Conservation (phyloP, 768 basidiomycete genomes). For the Candolleomyces efflorescens region DNA sequence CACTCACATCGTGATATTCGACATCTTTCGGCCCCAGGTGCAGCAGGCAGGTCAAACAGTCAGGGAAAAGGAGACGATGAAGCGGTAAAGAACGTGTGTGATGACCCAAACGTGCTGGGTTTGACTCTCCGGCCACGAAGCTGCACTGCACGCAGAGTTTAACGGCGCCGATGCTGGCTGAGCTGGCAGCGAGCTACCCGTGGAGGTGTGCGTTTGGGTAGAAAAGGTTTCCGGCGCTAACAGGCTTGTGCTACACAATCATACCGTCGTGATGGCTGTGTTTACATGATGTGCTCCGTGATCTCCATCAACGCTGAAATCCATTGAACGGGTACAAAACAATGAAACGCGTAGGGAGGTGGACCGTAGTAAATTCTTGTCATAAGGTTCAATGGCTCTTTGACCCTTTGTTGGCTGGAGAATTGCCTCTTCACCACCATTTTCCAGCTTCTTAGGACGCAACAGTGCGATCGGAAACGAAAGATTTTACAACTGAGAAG, state of each 20-base stretch:
- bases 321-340: background rate
- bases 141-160: background rate
- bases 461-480: too few relatives aligned
- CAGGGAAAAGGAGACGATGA: background rate
- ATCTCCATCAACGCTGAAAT: background rate
- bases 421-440: too few relatives aligned
- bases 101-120: too few relatives aligned
- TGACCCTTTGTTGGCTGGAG: too few relatives aligned
- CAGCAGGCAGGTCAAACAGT: background rate
- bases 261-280: background rate
- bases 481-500: too few relatives aligned
- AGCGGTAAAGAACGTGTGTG: background rate
- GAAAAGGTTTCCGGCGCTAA: background rate
- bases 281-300: background rate
- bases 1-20: constrained; percentile 2
- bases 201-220: background rate
- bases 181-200: background rate
- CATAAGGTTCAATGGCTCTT: too few relatives aligned
- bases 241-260: too few relatives aligned
- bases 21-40: background rate
- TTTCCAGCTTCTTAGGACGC: too few relatives aligned
- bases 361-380: too few relatives aligned
- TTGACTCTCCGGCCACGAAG: too few relatives aligned
- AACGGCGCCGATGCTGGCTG: background rate
- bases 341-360: background rate